Evolutionary conservation across 805 yeast species (phyloP).

Genomic region (Huiozyma naganishii): DNA sequence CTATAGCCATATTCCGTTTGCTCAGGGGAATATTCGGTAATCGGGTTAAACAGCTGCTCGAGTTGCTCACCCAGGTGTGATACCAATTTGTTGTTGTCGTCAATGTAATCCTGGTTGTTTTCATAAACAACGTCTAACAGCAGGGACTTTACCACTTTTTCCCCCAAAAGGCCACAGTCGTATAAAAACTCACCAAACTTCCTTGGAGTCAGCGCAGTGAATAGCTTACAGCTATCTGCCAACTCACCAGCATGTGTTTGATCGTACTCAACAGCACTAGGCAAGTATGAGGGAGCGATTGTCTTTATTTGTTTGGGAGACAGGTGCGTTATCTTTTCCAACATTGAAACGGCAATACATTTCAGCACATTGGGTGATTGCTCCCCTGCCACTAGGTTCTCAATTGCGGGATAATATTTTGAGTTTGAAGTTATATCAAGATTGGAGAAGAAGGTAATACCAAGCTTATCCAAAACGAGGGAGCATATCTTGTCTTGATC

Average conservation of each 20-base stretch:
- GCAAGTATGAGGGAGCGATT: slow-evolving; percentile 7
- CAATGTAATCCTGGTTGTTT: slow-evolving; percentile 39
- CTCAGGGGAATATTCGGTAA: slow-evolving; percentile 87
- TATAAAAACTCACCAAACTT: slow-evolving; percentile 43
- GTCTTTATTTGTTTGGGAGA: slow-evolving; percentile 18
- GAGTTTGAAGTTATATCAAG: slow-evolving; percentile 51
- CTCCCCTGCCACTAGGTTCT: slow-evolving; percentile 44
- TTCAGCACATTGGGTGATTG: slow-evolving; percentile 51
- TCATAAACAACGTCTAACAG: slow-evolving; percentile 69
- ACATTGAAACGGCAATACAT: slow-evolving; percentile 63
- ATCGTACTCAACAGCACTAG: slow-evolving; percentile 37
- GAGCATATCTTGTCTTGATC: slow-evolving; percentile 37
- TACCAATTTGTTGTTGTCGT: slow-evolving; percentile 66
- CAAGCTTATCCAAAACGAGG: slow-evolving; percentile 51
- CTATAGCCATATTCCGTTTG: slow-evolving; percentile 60
- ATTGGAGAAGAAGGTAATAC: slow-evolving; percentile 48
- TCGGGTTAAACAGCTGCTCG: slow-evolving; percentile 81
- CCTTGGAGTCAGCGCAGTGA: slow-evolving; percentile 37
- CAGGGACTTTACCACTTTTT: slow-evolving; percentile 37
- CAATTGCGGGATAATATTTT: slow-evolving; percentile 68
- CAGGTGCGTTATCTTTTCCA: slow-evolving; percentile 56
- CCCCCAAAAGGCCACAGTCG: slow-evolving; percentile 47
- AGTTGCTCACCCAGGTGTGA: slow-evolving; percentile 72
- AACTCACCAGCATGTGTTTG: slow-evolving; percentile 77
- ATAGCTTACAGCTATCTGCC: slow-evolving; percentile 53